Evolutionary conservation across 352 stramenopile species (phyloP).

Genomic region (Elongisporangium undulatum): DNA sequence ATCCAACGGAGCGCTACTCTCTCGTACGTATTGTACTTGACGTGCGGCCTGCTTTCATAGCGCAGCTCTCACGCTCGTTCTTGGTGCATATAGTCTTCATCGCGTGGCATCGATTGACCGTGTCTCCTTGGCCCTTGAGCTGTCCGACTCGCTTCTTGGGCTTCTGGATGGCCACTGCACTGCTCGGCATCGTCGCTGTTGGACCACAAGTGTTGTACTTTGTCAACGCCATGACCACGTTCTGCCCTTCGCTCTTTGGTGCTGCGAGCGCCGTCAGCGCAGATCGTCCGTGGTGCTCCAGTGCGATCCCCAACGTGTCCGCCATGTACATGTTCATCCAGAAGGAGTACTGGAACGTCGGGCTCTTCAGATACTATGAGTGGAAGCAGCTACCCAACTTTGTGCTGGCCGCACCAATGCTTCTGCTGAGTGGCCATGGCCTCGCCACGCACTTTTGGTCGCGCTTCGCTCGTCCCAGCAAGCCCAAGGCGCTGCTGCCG

Average conservation of each 20-base stretch:
- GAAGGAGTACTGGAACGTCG: conserved; percentile 95
- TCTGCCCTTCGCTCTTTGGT: conserved; percentile 49
- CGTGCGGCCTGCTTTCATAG: no score
- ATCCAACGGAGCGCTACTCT: conserved; percentile 78
- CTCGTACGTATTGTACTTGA: conserved; percentile 37
- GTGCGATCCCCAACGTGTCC: conserved; percentile 63
- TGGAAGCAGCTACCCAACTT: conserved; percentile 95
- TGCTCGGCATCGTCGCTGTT: conserved; percentile 54
- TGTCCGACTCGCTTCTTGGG: conserved; percentile 27
- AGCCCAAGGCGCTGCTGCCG: not conserved
- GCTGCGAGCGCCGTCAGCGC: conserved; percentile 5
- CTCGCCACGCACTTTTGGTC: conserved; percentile 45
- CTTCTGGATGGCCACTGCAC: conserved; percentile 57
- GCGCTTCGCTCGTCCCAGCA: conserved; percentile 7
- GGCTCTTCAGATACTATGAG: conserved; percentile 92
- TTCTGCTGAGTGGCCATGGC: conserved; percentile 60
- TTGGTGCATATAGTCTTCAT: conserved; percentile 64
- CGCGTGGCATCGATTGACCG: conserved; percentile 55
- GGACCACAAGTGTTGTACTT: conserved; percentile 74
- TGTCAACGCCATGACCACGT: conserved; percentile 41
- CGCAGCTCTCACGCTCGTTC: not conserved
- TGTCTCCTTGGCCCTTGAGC: conserved; percentile 38
- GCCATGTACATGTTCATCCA: conserved; percentile 95
- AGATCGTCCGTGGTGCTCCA: conserved; percentile 68
- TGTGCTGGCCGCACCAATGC: conserved; percentile 84